A percentile compares a stretch with the other conserved stretches of the same genome.
Conservation (phyloP, 352 stramenopile species). For the Lagenidium giganteum region DNA sequence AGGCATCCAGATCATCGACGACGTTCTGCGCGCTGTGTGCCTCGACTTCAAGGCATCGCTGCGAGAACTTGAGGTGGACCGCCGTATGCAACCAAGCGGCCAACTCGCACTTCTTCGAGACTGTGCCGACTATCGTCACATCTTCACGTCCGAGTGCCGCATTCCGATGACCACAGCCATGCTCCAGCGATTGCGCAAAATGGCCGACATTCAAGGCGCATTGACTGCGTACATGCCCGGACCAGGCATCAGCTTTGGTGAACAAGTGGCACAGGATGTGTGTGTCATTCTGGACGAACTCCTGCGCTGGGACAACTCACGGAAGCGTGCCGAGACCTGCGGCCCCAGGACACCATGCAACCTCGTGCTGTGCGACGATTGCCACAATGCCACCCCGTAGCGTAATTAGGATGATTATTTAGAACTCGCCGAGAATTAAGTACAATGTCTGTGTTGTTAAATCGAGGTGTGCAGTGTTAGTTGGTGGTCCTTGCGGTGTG, state of each 20-base stretch:
- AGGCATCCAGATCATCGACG: constrained; percentile 76
- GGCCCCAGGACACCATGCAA: too few species aligned
- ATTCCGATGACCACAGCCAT: constrained; percentile 47
- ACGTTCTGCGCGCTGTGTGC: constrained; percentile 72
- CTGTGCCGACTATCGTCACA: constrained; percentile 40
- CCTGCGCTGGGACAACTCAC: constrained; percentile 56
- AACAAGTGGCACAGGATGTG: constrained; percentile 76
- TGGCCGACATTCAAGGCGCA: constrained; percentile 80
- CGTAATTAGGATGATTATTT: too few species aligned
- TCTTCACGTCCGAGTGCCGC: constrained; percentile 53
- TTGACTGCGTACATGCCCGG: constrained; percentile 54
- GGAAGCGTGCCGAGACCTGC: constrained; percentile 48
- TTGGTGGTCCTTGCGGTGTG: too few species aligned
- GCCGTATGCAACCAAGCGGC: constrained; percentile 30
- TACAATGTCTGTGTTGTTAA: too few species aligned
- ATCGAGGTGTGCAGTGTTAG: too few species aligned
- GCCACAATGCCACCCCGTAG: too few species aligned
- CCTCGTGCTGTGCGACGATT: too few species aligned
- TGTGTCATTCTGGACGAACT: constrained; percentile 62
- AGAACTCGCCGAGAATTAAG: too few species aligned
- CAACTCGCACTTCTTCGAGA: constrained; percentile 75
- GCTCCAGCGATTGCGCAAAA: constrained; percentile 51
- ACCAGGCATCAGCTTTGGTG: constrained; percentile 70
- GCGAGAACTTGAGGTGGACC: constrained; percentile 37
- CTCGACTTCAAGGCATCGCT: constrained; percentile 58